Evolutionary conservation across 139 green algal genomes (phyloP).

Genomic region (Micractinium sp.): DNA sequence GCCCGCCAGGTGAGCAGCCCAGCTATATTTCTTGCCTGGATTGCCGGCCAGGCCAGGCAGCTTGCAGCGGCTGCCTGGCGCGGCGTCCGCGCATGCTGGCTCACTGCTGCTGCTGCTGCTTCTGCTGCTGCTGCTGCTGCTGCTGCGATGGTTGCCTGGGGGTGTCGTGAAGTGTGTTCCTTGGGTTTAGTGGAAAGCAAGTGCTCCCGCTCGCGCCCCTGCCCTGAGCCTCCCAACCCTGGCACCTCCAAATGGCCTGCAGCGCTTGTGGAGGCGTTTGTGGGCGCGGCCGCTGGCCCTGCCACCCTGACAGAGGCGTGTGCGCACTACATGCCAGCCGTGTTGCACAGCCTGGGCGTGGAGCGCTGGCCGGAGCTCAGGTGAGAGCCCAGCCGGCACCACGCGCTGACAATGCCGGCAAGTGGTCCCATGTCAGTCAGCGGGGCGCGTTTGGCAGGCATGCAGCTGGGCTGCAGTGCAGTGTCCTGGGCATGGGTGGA

Average conservation of each 20-base stretch:
- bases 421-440: not conserved
- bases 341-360: constrained; percentile 43
- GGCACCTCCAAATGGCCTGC: not conserved
- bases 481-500: not conserved
- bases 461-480: not conserved
- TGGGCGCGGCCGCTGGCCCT: constrained; percentile 20
- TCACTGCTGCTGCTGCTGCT: too few relatives aligned
- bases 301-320: constrained; percentile 42
- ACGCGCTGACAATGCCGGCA: not conserved
- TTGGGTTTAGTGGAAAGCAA: too few relatives aligned
- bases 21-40: not conserved
- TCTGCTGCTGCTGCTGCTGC: too few relatives aligned
- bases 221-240: not conserved
- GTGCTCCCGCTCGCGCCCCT: not conserved
- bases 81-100: too few relatives aligned
- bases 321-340: constrained; percentile 49
- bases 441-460: not conserved
- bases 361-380: constrained; percentile 43
- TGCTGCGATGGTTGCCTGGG: too few relatives aligned
- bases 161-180: too few relatives aligned
- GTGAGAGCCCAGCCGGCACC: not conserved
- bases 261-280: constrained; percentile 50
- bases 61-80: not conserved
- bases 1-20: constrained; percentile 4
- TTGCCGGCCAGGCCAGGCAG: not conserved